These are phyloP conservation scores for Boechera retrofracta DNA, from an alignment of 345 rosid species.

Conservation along the genomic window DNA sequence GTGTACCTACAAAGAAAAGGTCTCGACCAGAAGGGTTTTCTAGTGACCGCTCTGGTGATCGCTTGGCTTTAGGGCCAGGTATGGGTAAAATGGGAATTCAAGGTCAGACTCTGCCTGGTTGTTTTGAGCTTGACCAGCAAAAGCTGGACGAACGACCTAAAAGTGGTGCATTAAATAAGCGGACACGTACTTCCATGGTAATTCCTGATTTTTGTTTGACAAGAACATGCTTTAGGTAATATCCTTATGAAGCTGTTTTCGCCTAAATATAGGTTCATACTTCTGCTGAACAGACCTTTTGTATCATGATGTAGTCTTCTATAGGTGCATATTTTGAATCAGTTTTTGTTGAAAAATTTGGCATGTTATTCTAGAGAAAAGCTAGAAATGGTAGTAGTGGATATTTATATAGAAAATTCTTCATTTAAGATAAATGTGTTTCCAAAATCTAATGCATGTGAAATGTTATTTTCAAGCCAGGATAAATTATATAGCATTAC, in stretches of 20 bases:
- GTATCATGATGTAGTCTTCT: conserved; percentile 23
- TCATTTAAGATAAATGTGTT: conserved; percentile 21
- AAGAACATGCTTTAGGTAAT: conserved; percentile 22
- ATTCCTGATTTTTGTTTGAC: conserved; percentile 63
- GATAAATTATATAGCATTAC: not conserved
- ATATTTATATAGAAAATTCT: conserved; percentile 4
- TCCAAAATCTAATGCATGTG: conserved; percentile 9
- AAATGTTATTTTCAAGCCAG: conserved; percentile 8
- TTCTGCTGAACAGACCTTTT: conserved; percentile 26
- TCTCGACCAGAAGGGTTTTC: conserved; percentile 75
- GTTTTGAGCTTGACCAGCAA: conserved; percentile 77
- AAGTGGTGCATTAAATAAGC: conserved; percentile 73
- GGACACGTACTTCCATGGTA: conserved; percentile 92
- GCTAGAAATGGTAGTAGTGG: not conserved
- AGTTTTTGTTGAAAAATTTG: conserved; percentile 8
- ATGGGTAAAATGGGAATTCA: conserved; percentile 78
- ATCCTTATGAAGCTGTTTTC: conserved; percentile 20
- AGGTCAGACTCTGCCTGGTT: conserved; percentile 58
- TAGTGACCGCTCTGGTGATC: conserved; percentile 73
- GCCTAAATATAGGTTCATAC: conserved; percentile 12
- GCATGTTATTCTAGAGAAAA: not conserved
- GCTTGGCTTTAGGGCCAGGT: conserved; percentile 59
- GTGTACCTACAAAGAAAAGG: conserved; percentile 81
- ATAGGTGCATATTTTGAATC: conserved; percentile 8
- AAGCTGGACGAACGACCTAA: conserved; percentile 79